phyloP scores from a whole-genome alignment of 2,329 filamentous ascomycete species.

The Paecilomyces niveus region DNA sequence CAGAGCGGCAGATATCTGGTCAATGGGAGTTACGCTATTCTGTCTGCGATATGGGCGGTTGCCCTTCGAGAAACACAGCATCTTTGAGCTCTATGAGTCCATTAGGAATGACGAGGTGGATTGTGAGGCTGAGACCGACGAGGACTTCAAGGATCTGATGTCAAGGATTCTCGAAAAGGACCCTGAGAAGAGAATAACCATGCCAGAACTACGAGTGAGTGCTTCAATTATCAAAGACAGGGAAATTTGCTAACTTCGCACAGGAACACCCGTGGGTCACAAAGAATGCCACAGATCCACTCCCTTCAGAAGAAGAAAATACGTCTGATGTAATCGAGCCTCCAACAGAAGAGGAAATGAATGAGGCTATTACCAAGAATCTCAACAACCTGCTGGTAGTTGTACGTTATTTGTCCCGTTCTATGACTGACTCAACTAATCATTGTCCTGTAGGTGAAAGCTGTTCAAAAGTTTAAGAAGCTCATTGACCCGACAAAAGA shows the following conservation, averaged over 20 bases:
- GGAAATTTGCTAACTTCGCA: constrained; percentile 6
- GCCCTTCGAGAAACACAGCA: constrained; percentile 71
- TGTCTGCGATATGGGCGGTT: constrained; percentile 84
- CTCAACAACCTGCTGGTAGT: constrained; percentile 82
- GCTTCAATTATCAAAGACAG: not conserved
- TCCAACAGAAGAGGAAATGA: constrained; percentile 85
- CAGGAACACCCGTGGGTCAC: constrained; percentile 94
- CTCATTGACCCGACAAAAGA: constrained; percentile 53
- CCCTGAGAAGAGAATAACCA: constrained; percentile 71
- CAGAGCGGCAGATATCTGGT: constrained; percentile 91
- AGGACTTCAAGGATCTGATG: constrained; percentile 69
- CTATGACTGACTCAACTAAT: not conserved
- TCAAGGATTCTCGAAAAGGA: constrained; percentile 72
- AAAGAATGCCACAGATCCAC: constrained; percentile 64
- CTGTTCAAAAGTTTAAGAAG: constrained; percentile 79
- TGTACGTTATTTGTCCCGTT: constrained; percentile 37
- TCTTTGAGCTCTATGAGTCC: constrained; percentile 82
- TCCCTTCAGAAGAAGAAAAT: constrained; percentile 79
- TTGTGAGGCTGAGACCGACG: constrained; percentile 57
- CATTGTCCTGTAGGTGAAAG: constrained; percentile 62
- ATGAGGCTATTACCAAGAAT: constrained; percentile 81
- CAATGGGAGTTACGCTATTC: constrained; percentile 92
- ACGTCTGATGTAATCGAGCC: constrained; percentile 71
- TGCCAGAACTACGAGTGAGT: constrained; percentile 73
- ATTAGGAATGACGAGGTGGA: constrained; percentile 65